Percentiles rank a stretch among this genome's conserved stretches.
Evolutionary conservation across 352 stramenopile genomes (phyloP).

Genomic region (Phytophthora aleatoria): DNA sequence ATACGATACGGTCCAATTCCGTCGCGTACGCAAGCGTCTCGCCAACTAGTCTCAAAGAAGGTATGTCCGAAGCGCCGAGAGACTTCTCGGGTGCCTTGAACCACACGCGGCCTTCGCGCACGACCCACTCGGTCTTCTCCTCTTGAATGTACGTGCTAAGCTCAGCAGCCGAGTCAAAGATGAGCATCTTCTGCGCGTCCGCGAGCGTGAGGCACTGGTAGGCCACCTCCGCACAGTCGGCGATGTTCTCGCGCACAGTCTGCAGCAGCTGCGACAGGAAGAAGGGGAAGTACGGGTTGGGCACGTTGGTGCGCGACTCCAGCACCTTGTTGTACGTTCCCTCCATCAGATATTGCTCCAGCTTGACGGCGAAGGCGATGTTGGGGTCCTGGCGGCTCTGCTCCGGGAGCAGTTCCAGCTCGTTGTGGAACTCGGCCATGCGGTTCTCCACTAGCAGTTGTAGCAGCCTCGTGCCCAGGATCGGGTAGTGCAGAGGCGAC

Average conservation of each 20-base stretch:
- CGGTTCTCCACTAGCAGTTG: slow-evolving; percentile 92
- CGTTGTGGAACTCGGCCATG: slow-evolving; percentile 94
- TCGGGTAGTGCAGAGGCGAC: slow-evolving; percentile 84
- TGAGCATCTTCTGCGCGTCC: slow-evolving; percentile 94
- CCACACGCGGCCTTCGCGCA: slow-evolving; percentile 84
- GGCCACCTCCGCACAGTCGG: slow-evolving; percentile 94
- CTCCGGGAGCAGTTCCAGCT: slow-evolving; percentile 90
- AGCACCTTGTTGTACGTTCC: slow-evolving; percentile 94
- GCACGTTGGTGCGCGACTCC: slow-evolving; percentile 85
- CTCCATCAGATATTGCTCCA: slow-evolving; percentile 94
- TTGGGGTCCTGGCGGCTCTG: slow-evolving; percentile 81
- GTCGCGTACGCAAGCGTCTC: slow-evolving; percentile 96
- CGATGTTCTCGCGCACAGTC: slow-evolving; percentile 96
- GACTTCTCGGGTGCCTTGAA: slow-evolving; percentile 92
- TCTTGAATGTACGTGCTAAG: slow-evolving; percentile 89
- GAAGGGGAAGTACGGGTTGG: slow-evolving; percentile 93
- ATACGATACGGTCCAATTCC: slow-evolving; percentile 94
- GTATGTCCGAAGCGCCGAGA: slow-evolving; percentile 90
- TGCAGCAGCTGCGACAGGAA: slow-evolving; percentile 94
- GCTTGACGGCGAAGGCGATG: slow-evolving; percentile 88
- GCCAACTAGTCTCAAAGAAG: slow-evolving; percentile 93
- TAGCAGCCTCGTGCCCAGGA: slow-evolving; percentile 89
- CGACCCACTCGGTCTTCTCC: slow-evolving; percentile 91
- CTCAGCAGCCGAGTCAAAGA: slow-evolving; percentile 86
- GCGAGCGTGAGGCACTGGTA: slow-evolving; percentile 90